Base-by-base conservation (phyloP, 1,139 yeast species). In the Pneumocystis carinii region DNA sequence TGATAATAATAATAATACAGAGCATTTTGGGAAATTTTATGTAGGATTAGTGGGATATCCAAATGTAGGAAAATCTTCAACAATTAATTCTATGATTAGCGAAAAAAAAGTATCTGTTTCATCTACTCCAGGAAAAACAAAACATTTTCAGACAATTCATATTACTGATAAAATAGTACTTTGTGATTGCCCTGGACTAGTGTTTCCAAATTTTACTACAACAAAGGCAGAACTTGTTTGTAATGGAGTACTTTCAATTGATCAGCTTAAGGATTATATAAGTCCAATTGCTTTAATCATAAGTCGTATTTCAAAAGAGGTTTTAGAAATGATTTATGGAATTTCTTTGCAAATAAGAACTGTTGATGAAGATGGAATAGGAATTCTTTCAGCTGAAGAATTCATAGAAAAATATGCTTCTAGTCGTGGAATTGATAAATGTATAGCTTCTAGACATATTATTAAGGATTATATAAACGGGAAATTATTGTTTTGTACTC, bases 141-240 rank as follows among this genome's bases (percentile, higher is more conserved):
- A 94, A 74, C 99, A 94, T 79, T 94, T 94, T 80, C 99, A 94
- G 78, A 94, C 99, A 1, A 90, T 94, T 67, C 83, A 85, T 71
- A 80, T 94, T 60, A 84, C 96, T 0, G 87, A 86, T 61, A 80
- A 86, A 59, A 95, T 92, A 8, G 80, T 89, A 69, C 79, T 94
- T 63, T 92, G 98, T 76, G 99, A 94, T 80, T 94, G 99, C 79
- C 99, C 99, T 1, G 99, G 99, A 80, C 80, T 94, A 68, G 99
- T 94, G 29, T 94, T 94, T 78, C 98, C 99, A 42, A 94, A 92
- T 72, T 94, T 92, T 74, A 97, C 98, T 24, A 87, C 87, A 73
- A 88, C 97, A 35, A 90, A 90, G 71, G 97, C 96, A 69, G 99
- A 94, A 71, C 81, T 94, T 71, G 98, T 94, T 0, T 90, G 97